Evolutionary conservation across 73 alveolate genomes (phyloP), one percentile per base, ranked within the genome.

Genomic region (Loxodes magnus): DNA sequence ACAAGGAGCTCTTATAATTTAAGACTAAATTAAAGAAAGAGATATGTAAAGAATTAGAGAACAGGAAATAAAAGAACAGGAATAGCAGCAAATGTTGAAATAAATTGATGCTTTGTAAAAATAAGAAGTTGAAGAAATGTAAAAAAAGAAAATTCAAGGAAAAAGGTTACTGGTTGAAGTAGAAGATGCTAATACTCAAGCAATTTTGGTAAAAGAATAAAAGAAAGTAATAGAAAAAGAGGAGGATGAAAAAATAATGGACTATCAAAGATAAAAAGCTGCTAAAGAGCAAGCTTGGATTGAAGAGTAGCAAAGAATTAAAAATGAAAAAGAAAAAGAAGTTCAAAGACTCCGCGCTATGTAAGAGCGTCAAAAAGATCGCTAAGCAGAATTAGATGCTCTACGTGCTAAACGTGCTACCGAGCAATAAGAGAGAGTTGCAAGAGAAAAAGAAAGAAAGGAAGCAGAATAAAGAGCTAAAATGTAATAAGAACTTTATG

Each of bases 381-480:
- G 84, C 50, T 71, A 81, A 52, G 86, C 94, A 14, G 97, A 86
- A 71, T 54, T 81, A 35, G 97, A 82, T 59, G 91, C 83, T 4
- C 57, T 82, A 59, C 70, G 88, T 56, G 97, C 97, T 0, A 82
- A 86, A 55, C 76, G 94, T 66, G 97, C 94, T 3, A 72, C 42
- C 68, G 97, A 86, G 49, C 82, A 77, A 56, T 53, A 71, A 36
- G 97, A 86, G 54, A 80, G 97, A 61, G 71, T 66, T 48, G 91
- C 72, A 24, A 70, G 94, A 51, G 79, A 64, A 43, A 86, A 85
- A 56, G 97, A 86, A 56, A 55, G 78, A 69, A 63, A 56, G 33
- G 97, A 86, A 61, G 70, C 72, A 37, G 72, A 66, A 34, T 41
- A 57, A 33, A 65, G 59, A 64, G 58, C 74, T 59, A 82, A 77